phyloP scores from a whole-genome alignment of 225 moss, liverwort and hornwort species.

The Pleurozium schreberi region DNA sequence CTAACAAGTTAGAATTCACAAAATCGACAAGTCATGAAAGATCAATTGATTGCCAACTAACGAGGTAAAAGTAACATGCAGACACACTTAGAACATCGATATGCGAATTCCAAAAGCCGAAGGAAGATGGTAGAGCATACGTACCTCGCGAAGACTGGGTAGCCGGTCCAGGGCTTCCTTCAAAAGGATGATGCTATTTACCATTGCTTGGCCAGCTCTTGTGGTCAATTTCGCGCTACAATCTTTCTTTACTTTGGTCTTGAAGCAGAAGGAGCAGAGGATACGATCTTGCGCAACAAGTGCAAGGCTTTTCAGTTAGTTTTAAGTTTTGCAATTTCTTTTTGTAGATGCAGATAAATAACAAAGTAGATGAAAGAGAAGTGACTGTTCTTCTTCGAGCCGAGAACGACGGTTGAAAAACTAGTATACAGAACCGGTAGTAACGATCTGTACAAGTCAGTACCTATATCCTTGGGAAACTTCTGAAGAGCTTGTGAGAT shows the following conservation, averaged over 20 bases:
- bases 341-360: background rate
- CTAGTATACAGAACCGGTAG: background rate
- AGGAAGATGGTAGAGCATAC: background rate
- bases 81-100: background rate
- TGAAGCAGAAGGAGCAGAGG: slow-evolving; percentile 79
- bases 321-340: background rate
- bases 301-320: background rate
- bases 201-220: slow-evolving; percentile 60
- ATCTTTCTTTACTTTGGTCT: slow-evolving; percentile 18
- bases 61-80: background rate
- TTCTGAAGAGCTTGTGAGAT: slow-evolving; percentile 68
- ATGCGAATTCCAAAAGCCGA: background rate
- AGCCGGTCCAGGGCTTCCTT: slow-evolving; percentile 69
- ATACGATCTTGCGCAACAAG: slow-evolving; percentile 46
- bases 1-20: background rate
- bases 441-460: background rate
- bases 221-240: slow-evolving; percentile 39
- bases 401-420: background rate
- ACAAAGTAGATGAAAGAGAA: background rate
- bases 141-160: slow-evolving; percentile 68
- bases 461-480: slow-evolving; percentile 83
- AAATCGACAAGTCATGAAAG: background rate
- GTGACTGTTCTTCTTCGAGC: background rate
- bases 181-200: slow-evolving; percentile 64
- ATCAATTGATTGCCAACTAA: background rate